Evolutionary conservation across 495 filamentous ascomycete species (phyloP), one percentile per base, ranked within the genome.

Genomic region (Aspergillus mulundensis): DNA sequence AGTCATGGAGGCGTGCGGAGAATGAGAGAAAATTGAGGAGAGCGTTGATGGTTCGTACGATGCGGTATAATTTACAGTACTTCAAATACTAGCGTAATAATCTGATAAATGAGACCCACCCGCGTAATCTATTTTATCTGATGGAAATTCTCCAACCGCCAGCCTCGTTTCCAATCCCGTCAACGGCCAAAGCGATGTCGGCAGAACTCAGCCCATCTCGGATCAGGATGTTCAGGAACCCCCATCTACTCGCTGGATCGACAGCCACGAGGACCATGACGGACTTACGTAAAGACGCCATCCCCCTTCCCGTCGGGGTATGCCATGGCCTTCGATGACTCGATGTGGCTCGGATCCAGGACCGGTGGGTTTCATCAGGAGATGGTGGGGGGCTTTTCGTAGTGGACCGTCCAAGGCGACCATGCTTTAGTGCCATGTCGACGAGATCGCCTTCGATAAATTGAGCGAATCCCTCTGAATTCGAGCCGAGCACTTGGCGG

Each of bases 271-370:
- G 32, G 32, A 16, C 46, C 28, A 30, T 50, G 44, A 56, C 48
- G 48, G 41, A 48, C 28, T 39, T 54, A 42, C 50, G 24, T 54
- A 54, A 49, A 32, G 49, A 55, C 50, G 57, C 48, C 45, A 48
- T 56, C 45, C 42, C 16, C 19, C 32, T 36, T 36, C 6, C 32
- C 32, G 32, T 15, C 5, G 7, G 32, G 32, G 7, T 36, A 36
- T 36, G 32, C 32, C 32, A 36, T 15, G 32, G 32, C 32, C 12
- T 10, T 2, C 8, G 32, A 36, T 36, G 32, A 36, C 12, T 36
- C 32, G 32, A 36, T 36, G 5, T 36, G 32, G 32, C 32, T 36
- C 12, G n/a, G 25, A 18, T 25, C 11, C n/a, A 46, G 23, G 15
- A 24, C 23, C 44, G 44, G 23, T 46, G 23, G 23, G 23, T 46